These are phyloP conservation scores for Wickerhamomyces sydowiorum DNA, from an alignment of 805 yeast species.

Conservation along the genomic window DNA sequence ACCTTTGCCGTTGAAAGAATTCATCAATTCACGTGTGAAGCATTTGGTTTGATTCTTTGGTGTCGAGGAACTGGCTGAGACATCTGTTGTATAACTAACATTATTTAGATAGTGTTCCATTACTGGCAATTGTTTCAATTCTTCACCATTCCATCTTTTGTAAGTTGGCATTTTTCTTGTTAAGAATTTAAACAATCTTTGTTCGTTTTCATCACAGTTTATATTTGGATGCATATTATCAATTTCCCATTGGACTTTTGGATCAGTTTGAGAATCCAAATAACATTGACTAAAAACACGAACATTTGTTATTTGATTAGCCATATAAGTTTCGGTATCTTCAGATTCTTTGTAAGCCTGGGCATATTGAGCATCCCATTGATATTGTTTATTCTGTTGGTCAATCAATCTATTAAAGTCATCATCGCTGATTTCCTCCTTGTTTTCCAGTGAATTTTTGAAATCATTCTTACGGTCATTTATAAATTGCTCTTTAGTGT, in stretches of 20 bases:
- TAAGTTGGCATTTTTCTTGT: constrained; percentile 33
- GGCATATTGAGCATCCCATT: constrained; percentile 15
- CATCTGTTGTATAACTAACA: constrained; percentile 2
- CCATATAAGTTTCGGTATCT: constrained; percentile 18
- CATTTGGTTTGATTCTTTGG: constrained; percentile 4
- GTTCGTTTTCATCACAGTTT: constrained; percentile 23
- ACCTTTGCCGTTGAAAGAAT: constrained; percentile 31
- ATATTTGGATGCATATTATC: constrained; percentile 6
- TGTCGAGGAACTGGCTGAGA: neutral
- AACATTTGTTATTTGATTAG: constrained; percentile 18
- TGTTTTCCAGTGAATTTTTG: constrained; percentile 9
- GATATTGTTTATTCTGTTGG: constrained; percentile 5
- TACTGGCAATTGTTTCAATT: constrained; percentile 10
- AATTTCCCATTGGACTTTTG: constrained; percentile 4
- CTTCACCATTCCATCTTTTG: constrained; percentile 35
- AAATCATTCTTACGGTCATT: constrained; percentile 12
- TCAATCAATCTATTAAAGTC: constrained; percentile 7
- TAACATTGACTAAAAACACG: constrained; percentile 24
- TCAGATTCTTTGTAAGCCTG: constrained; percentile 9
- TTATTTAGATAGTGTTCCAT: constrained; percentile 11
- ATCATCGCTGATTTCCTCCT: constrained; percentile 8
- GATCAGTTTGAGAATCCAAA: constrained; percentile 6
- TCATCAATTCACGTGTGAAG: constrained; percentile 21
- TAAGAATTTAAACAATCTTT: constrained; percentile 36
- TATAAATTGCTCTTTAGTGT: constrained; percentile 16